A percentile compares a stretch with the other conserved stretches of the same genome.
Conservation (phyloP, 177 flowering plant genomes). For the Vitis hybrid region DNA sequence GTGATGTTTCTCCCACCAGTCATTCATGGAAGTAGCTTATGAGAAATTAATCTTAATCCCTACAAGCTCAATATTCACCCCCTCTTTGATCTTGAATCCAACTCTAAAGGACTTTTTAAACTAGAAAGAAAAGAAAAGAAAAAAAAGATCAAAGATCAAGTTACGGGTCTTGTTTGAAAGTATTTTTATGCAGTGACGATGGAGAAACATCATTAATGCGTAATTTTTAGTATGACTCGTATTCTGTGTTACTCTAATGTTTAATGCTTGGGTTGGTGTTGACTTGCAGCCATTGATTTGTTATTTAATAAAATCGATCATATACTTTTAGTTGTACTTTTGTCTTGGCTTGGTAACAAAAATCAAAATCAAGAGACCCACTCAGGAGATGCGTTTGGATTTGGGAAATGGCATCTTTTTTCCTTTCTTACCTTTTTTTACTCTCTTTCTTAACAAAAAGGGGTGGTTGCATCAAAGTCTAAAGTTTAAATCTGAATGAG, state of each 20-base stretch:
- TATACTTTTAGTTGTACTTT: constrained; percentile 1
- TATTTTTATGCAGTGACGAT: constrained; percentile 1
- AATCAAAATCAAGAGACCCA: constrained; percentile 25
- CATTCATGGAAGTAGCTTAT: not conserved
- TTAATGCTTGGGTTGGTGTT: not conserved
- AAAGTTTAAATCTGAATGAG: no score
- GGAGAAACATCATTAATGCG: constrained; percentile 7
- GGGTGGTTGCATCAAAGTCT: no score
- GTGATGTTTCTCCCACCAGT: constrained; percentile 3
- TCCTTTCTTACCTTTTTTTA: not conserved
- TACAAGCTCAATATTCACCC: no score
- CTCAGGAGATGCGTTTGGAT: constrained; percentile 17
- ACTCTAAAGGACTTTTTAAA: not conserved
- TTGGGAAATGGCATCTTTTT: constrained; percentile 13
- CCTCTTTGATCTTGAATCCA: no score
- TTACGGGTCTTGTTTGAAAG: not conserved
- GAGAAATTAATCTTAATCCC: not conserved
- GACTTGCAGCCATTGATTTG: not conserved
- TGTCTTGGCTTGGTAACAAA: constrained; percentile 5
- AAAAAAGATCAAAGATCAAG: no score
- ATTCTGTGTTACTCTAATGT: no score
- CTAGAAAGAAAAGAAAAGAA: not conserved
- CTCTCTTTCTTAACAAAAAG: not conserved
- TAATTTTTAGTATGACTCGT: not conserved
- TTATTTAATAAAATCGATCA: constrained; percentile 4